phyloP scores from a whole-genome alignment of 495 filamentous ascomycete species.

The Penicillium daleae region DNA sequence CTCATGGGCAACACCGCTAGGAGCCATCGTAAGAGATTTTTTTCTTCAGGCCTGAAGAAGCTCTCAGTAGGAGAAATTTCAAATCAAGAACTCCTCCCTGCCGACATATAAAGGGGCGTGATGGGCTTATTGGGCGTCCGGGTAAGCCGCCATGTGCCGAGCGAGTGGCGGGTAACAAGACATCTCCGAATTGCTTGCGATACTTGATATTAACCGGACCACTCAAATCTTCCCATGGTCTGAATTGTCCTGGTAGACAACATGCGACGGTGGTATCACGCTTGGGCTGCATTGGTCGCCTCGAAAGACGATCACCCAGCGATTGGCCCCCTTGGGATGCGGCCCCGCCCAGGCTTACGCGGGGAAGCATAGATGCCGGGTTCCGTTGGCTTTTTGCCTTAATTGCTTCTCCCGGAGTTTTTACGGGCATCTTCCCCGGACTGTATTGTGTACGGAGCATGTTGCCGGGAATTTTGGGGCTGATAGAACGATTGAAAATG shows the following conservation, averaged over 20 bases:
- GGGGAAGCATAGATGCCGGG: constrained; percentile 3
- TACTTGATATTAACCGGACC: constrained; percentile 8
- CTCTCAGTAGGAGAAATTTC: neutral
- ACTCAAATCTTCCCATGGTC: neutral
- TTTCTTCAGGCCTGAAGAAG: neutral
- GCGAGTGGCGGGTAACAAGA: neutral
- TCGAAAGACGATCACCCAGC: neutral
- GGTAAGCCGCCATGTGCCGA: neutral
- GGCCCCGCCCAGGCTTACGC: neutral
- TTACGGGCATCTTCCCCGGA: neutral
- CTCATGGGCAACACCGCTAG: constrained; percentile 2
- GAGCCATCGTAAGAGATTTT: neutral
- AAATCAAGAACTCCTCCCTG: neutral
- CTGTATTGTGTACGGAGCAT: neutral
- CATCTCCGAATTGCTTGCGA: neutral
- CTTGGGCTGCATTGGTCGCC: neutral
- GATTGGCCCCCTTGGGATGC: neutral
- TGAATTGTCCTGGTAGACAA: neutral
- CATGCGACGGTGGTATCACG: constrained; percentile 1
- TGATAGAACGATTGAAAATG: no score
- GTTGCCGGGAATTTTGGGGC: no score
- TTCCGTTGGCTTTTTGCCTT: neutral
- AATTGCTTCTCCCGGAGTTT: neutral
- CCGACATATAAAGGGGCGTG: neutral
- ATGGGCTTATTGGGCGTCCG: neutral